Base-by-base conservation (phyloP, 345 rosid species). In the Dovyalis caffra region DNA sequence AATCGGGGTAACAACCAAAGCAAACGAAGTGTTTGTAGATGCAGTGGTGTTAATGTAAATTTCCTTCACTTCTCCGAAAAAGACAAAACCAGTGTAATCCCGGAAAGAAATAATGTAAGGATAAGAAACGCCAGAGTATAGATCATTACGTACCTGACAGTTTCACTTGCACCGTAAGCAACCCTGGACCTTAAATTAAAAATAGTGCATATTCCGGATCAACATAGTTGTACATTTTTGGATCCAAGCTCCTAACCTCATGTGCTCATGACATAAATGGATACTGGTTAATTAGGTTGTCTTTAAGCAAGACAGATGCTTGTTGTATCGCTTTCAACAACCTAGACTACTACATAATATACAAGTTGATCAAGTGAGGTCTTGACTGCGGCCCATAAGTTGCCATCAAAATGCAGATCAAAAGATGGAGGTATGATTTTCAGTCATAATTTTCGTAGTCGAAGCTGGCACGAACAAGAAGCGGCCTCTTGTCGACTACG, bases 191-290 rank as follows among this genome's bases (percentile, higher is more conserved):
- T 16, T 40, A 29, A 15, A 57, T 16, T 40, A 29, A 15, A 57
- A 61, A 26, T 73, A 81, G 68, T 38, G 83, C 83, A 18, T 26
- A 65, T 32, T 37, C 70, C 0, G 74, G n/a, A 26, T 25, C 21
- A 4, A 80, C 37, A 3, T 12, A 10, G 25, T 47, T 12, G 23
- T 75, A 85, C 83, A 76, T 77, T 8, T 67, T 53, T 10, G 60
- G 1, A 1, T 11, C 73, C 56, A 85, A 53, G 56, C 57, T 60
- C 69, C 78, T 31, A 6, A 79, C 18, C 56, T 75, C 82, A 33
- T 82, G 77, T 1, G 78, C 73, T 6, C n/a, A n/a, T n/a, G 79
- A 74, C 5, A 84, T 79, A 51, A 84, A 79, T 0, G 85, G 87
- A 0, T 74, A 38, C 77, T 79, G 83, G 10, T 68, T n/a, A n/a